Base-by-base conservation (phyloP, 208 protist species). In the Phytomonas francai region DNA sequence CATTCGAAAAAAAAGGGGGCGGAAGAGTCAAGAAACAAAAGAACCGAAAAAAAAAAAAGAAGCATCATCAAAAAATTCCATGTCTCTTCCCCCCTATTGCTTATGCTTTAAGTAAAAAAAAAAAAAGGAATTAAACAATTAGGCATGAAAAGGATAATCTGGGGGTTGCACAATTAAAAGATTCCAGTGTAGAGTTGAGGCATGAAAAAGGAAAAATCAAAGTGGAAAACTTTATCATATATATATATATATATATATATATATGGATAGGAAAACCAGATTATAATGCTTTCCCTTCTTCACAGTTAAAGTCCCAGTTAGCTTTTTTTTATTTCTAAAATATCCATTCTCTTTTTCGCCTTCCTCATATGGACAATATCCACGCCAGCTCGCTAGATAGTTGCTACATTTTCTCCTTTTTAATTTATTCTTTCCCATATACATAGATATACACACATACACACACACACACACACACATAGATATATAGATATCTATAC, bases 21-120 rank as follows among this genome's bases (percentile, higher is more conserved):
- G 36, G 30, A 63, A 0, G n/a, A 66, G 22, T 33, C 19, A 60
- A 42, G 31, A 67, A 36, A 45, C 68, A 76, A 75, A 70, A n/a
- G n/a, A 28, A 61, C 3, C 65, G 25, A 45, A 59, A 64, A 68
- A 22, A 45, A 62, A 67, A 51, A 67, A 3, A 14, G 32, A 51
- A n/a, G 49, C 65, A 67, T 42, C n/a, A 22, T 16, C 8, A 65
- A 36, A 11, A 30, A 12, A 69, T 33, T 25, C 32, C n/a, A n/a
- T n/a, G 25, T 32, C 31, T 11, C 29, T 32, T 27, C 30, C 32
- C 30, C 16, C 29, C 31, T 30, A n/a, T 25, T 30, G 36, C 56
- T n/a, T 30, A 27, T 32, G 27, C 28, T 12, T 12, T 39, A 68
- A 72, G 27, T 30, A n/a, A 5, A 59, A 67, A 14, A 67, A 72